Percentiles rank a stretch among this genome's conserved stretches.
Evolutionary conservation across 495 filamentous ascomycete species (phyloP).

Genomic region (Lasiosphaeriaceae sp.): DNA sequence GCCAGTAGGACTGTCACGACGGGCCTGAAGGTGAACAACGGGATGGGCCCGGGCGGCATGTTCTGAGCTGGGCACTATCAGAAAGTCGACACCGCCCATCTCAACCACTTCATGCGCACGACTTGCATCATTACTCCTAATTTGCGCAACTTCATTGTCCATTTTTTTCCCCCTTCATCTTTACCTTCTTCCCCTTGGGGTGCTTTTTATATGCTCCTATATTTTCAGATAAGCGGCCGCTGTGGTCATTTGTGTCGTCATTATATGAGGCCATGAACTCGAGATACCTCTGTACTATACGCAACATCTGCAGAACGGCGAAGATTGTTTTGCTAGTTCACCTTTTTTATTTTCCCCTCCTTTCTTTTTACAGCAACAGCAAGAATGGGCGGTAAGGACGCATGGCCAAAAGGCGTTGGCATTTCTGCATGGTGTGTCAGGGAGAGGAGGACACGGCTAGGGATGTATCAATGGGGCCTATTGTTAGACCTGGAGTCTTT

Average conservation of each 20-base stretch:
- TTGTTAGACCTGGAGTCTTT: not conserved
- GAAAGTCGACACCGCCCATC: not conserved
- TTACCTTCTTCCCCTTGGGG: not conserved
- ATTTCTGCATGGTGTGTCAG: too few relatives aligned
- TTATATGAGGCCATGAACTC: conserved; percentile 2
- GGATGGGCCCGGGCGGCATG: conserved; percentile 42
- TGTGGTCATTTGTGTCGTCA: too few relatives aligned
- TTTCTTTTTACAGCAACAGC: conserved; percentile 10
- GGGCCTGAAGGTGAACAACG: conserved; percentile 25
- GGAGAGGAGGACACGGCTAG: too few relatives aligned
- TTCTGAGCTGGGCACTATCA: conserved; percentile 23
- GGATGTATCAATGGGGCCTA: too few relatives aligned
- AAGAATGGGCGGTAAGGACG: too few relatives aligned
- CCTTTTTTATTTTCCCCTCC: conserved; percentile 12
- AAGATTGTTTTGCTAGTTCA: too few relatives aligned
- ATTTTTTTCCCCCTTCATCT: too few relatives aligned
- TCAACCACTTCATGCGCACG: too few relatives aligned
- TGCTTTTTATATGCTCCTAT: not conserved
- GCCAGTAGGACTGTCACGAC: conserved; percentile 29
- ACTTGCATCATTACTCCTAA: conserved; percentile 17
- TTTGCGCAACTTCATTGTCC: not conserved
- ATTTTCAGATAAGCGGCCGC: not conserved
- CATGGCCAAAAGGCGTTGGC: too few relatives aligned
- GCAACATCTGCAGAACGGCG: not conserved
- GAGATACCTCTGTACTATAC: conserved; percentile 18